Evolutionary conservation across 805 yeast genomes (phyloP), one percentile per base, ranked within the genome.

Genomic region (Geotrichum ghanense): DNA sequence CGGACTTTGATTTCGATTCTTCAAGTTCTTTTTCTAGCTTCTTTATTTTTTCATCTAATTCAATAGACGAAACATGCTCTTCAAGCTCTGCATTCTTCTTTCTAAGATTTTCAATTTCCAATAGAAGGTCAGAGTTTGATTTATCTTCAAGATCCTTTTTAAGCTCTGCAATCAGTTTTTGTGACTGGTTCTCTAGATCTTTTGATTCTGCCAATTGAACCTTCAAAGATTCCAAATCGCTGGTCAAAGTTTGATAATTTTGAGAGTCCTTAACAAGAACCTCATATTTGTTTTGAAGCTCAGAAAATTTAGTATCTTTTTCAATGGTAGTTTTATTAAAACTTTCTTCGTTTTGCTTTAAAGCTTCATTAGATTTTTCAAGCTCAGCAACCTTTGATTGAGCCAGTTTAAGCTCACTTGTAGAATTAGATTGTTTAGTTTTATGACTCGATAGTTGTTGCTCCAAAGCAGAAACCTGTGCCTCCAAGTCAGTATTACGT

Each of bases 311-410:
- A 31, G 37, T 4, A 31, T 19, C 37, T 24, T 24, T 12, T 7
- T 12, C 27, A 24, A 12, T 7, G 27, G 7, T 24, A 24, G 27
- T 12, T 24, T 24, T 24, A 12, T 12, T 24, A 12, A 7, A 7
- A 24, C 27, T 24, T 24, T 24, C 27, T 12, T 24, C 31, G 9
- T 25, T 25, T 25, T 25, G 12, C 31, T 25, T 25, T 25, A 14
- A 14, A 9, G 31, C 9, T 25, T 25, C 31, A 25, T 9, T 14
- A 9, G 9, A 19, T 46, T 50, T 44, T 43, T 52, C 22, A 59
- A 48, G 6, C 48, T 50, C 9, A 43, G 46, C 24, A 53, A 53
- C 25, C 49, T 35, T 9, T 10, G 45, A 16, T 46, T 35, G 3
- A 44, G 45, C 21, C 37, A 41, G 26, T 47, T 45, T 41, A 49